These are phyloP conservation scores for Viridothelium virens DNA, from an alignment of 495 filamentous ascomycete species.

Conservation along the genomic window DNA sequence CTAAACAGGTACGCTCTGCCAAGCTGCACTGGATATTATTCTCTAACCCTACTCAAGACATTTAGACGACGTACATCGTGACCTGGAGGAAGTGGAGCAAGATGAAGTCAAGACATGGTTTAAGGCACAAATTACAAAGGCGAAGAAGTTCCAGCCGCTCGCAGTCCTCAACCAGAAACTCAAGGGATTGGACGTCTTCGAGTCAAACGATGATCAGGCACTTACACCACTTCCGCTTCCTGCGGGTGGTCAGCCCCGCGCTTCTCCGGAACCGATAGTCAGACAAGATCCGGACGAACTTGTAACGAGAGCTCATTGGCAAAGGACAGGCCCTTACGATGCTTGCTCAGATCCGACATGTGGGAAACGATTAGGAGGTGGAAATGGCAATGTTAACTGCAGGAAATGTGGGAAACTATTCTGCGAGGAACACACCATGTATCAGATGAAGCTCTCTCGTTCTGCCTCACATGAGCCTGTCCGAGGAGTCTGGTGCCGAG, in stretches of 20 bases:
- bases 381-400: slow-evolving; percentile 83
- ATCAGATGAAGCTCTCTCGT: slow-evolving; percentile 94
- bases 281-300: slow-evolving; percentile 80
- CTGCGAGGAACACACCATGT: slow-evolving; percentile 98
- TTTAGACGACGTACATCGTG: slow-evolving; percentile 87
- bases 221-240: slow-evolving; percentile 21
- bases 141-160: slow-evolving; percentile 89
- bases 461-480: slow-evolving; percentile 88
- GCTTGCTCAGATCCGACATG: slow-evolving; percentile 81
- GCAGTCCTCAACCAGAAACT: slow-evolving; percentile 90
- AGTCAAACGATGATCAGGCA: slow-evolving; percentile 69
- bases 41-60: slow-evolving; percentile 50
- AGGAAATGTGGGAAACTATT: slow-evolving; percentile 86
- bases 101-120: slow-evolving; percentile 99
- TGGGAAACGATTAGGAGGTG: slow-evolving; percentile 64
- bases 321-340: slow-evolving; percentile 63
- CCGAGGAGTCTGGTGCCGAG: slow-evolving; percentile 83
- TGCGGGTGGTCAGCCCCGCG: slow-evolving; percentile 21
- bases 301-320: slow-evolving; percentile 84
- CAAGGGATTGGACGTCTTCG: slow-evolving; percentile 94
- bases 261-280: slow-evolving; percentile 29
- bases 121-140: slow-evolving; percentile 89
- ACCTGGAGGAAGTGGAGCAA: slow-evolving; percentile 86
- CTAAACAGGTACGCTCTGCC: slow-evolving; percentile 61
- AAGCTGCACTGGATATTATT: background rate